phyloP scores from a whole-genome alignment of 2,329 filamentous ascomycete genomes.

The Ustulina deusta region DNA sequence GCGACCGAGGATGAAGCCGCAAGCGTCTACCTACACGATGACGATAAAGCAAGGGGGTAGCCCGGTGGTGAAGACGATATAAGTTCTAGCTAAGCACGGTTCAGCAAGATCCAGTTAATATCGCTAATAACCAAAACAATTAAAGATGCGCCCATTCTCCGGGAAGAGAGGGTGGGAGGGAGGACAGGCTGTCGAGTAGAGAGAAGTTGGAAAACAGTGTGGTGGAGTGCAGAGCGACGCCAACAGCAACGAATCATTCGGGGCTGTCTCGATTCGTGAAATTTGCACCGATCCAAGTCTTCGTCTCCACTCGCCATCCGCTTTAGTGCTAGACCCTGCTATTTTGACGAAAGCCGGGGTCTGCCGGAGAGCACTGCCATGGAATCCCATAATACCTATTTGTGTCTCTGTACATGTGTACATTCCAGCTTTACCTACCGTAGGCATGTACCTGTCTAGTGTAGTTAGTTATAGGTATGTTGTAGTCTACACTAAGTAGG shows the following conservation, averaged over 20 bases:
- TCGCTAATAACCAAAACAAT: slow-evolving; percentile 15
- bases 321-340: slow-evolving; percentile 21
- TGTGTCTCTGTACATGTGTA: no score
- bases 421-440: no score
- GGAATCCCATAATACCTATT: not conserved
- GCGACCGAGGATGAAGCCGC: slow-evolving; percentile 11
- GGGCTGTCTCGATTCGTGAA: slow-evolving; percentile 19
- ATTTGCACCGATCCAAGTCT: slow-evolving; percentile 28
- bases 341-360: not conserved
- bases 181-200: not conserved
- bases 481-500: no score
- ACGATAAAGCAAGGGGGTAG: not conserved
- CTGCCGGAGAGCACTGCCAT: not conserved
- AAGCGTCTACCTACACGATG: slow-evolving; percentile 1
- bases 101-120: slow-evolving; percentile 6
- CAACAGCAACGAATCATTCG: slow-evolving; percentile 13
- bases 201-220: not conserved
- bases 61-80: not conserved
- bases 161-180: not conserved
- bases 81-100: not conserved
- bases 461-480: no score
- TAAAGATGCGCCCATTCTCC: not conserved
- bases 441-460: no score
- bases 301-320: slow-evolving; percentile 20
- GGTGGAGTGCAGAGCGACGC: slow-evolving; percentile 5